A percentile compares a stretch with the other conserved stretches of the same genome.
Conservation (phyloP, 2,329 filamentous ascomycete species). For the Aspergillus cejpii region DNA sequence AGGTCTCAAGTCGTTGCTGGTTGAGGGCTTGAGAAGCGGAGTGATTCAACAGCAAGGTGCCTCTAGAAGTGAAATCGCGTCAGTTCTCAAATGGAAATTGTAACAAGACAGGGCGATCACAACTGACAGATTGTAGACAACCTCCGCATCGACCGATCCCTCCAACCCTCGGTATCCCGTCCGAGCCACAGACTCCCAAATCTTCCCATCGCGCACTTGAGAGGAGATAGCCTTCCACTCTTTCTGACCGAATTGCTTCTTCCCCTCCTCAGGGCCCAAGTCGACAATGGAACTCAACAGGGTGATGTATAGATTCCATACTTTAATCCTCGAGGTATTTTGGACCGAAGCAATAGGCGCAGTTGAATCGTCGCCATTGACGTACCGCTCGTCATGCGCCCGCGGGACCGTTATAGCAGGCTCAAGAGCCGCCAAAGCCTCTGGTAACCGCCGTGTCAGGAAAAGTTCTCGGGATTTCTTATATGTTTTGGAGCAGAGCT, state of each 20-base stretch:
- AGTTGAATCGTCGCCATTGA: slow-evolving; percentile 45
- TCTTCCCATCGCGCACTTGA: slow-evolving; percentile 77
- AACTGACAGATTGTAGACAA: slow-evolving; percentile 57
- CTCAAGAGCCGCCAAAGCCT: slow-evolving; percentile 77
- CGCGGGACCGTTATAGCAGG: slow-evolving; percentile 64
- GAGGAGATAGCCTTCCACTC: slow-evolving; percentile 76
- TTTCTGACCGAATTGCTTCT: slow-evolving; percentile 74
- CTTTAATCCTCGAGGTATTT: slow-evolving; percentile 78
- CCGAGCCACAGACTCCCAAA: slow-evolving; percentile 91
- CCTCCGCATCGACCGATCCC: slow-evolving; percentile 86
- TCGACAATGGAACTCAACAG: slow-evolving; percentile 87
- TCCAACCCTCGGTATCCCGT: slow-evolving; percentile 84
- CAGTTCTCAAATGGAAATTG: not conserved
- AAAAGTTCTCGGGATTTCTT: slow-evolving; percentile 91
- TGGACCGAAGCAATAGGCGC: slow-evolving; percentile 72
- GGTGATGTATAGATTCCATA: slow-evolving; percentile 95
- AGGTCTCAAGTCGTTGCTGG: slow-evolving; percentile 80
- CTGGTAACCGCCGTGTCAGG: slow-evolving; percentile 84
- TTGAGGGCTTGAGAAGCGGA: slow-evolving; percentile 75
- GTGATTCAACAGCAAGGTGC: slow-evolving; percentile 85
- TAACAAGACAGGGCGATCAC: slow-evolving; percentile 10
- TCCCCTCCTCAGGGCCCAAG: slow-evolving; percentile 82
- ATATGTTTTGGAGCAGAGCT: slow-evolving; percentile 73
- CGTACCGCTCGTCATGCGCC: slow-evolving; percentile 31
- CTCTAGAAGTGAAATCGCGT: slow-evolving; percentile 47